A percentile compares a stretch with the other conserved stretches of the same genome.
These are phyloP conservation scores for Candida gorgasii DNA, from an alignment of 805 yeast species.

Conservation along the genomic window DNA sequence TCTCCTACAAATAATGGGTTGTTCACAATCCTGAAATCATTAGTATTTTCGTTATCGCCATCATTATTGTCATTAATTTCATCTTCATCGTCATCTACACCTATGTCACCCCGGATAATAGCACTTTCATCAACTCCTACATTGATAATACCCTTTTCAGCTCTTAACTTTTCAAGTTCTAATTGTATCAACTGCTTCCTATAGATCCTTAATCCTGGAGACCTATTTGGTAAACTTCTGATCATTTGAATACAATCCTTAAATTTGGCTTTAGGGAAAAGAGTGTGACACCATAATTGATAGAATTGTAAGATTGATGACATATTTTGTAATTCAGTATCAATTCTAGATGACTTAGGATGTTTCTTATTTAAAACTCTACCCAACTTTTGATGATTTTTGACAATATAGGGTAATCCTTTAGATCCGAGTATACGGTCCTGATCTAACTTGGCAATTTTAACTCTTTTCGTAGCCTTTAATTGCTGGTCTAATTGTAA, in stretches of 20 bases:
- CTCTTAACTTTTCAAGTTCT: slow-evolving; percentile 26
- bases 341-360: slow-evolving; percentile 17
- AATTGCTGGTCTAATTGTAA: slow-evolving; percentile 30
- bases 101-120: slow-evolving; percentile 1
- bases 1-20: slow-evolving; percentile 32
- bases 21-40: slow-evolving; percentile 34
- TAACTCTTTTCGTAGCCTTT: slow-evolving; percentile 31
- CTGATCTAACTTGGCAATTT: slow-evolving; percentile 40
- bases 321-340: slow-evolving; percentile 24
- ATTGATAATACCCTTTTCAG: slow-evolving; percentile 39
- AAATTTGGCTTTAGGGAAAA: slow-evolving; percentile 81
- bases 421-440: slow-evolving; percentile 35
- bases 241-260: slow-evolving; percentile 62
- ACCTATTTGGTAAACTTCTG: slow-evolving; percentile 47
- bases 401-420: slow-evolving; percentile 35
- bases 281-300: slow-evolving; percentile 48
- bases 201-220: slow-evolving; percentile 36
- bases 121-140: slow-evolving; percentile 11
- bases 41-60: too few relatives aligned
- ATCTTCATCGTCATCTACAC: background rate
- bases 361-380: slow-evolving; percentile 31
- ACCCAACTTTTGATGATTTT: slow-evolving; percentile 29
- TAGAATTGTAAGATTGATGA: slow-evolving; percentile 40
- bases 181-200: slow-evolving; percentile 29
- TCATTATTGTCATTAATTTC: slow-evolving; percentile 14